Conservation (phyloP, 345 rosid species). For the Erysimum cheiranthoides region DNA sequence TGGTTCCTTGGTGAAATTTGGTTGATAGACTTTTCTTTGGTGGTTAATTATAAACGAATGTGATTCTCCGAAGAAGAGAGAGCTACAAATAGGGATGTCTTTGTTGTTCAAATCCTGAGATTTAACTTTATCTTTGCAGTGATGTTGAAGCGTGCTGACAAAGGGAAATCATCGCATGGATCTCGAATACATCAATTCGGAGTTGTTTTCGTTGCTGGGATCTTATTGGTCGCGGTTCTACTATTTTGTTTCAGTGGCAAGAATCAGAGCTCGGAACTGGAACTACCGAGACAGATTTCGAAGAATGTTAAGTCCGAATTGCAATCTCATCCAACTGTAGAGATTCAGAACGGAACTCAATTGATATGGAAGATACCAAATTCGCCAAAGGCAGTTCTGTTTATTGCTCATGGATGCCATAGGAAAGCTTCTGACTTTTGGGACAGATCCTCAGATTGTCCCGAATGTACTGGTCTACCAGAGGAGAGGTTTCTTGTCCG, state of each 20-base stretch:
- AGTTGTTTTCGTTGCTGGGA: constrained; percentile 46
- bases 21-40: background rate
- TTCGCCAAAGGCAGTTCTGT: constrained; percentile 79
- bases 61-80: background rate
- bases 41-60: background rate
- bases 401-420: constrained; percentile 88
- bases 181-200: constrained; percentile 43
- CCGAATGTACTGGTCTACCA: constrained; percentile 75
- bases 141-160: constrained; percentile 69
- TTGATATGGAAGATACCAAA: constrained; percentile 81
- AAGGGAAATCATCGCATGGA: constrained; percentile 53
- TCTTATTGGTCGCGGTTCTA: constrained; percentile 29
- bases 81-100: background rate
- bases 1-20: constrained; percentile 4
- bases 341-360: constrained; percentile 73
- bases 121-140: constrained; percentile 33
- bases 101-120: constrained; percentile 2
- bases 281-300: constrained; percentile 44
- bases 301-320: constrained; percentile 46
- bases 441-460: constrained; percentile 76
- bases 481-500: constrained; percentile 76
- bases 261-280: constrained; percentile 41
- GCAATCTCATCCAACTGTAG: constrained; percentile 56
- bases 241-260: constrained; percentile 39
- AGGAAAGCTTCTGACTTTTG: constrained; percentile 84